Base-by-base conservation (phyloP, 495 filamentous ascomycete genomes). In the Penicillium pulvis region DNA sequence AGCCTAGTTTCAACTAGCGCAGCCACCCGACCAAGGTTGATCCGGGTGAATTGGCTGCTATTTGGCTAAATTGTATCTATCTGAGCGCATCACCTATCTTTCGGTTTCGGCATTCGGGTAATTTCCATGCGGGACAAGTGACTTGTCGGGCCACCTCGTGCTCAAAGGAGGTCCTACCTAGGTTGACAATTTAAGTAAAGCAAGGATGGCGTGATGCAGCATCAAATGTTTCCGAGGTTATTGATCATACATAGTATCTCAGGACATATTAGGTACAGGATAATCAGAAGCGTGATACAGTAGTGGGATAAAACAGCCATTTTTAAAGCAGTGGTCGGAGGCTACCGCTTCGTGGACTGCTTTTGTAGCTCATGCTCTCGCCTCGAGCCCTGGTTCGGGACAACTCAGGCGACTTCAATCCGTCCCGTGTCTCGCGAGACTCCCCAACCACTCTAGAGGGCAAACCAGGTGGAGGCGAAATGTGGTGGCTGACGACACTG, bases 401-500 rank as follows among this genome's bases (percentile, higher is more conserved):
- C 28, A 70, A 36, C 26, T 69, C 57, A n/a, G 71, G 64, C 14
- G 74, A 69, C 17, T 62, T 59, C 39, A 61, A 23, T 14, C 58
- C 62, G 4, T 60, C 60, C 12, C 66, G 60, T 3, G 56, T n/a
- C 11, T 53, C 51, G 10, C 69, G 65, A 2, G 65, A 50, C 2
- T 68, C 67, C 10, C 24, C 28, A 30, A 53, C 58, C 2, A 68
- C 52, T 14, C 72, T 56, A 10, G 73, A 72, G 6, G 67, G 60
- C 16, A 73, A 56, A 3, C 65, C 66, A 8, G 72, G 70, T 10
- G 71, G 75, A 46, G 73, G 73, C 19, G 73, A 72, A 48, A 75
- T 74, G 50, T 74, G 75, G 46, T 74, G 75, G 30, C 69, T 68
- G 30, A 80, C 71, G 8, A 80, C 68, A 23, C 73, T 80, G 24